These are phyloP conservation scores for Dimargaris verticillata DNA, from an alignment of 192 early-diverging fungal species.

Conservation along the genomic window DNA sequence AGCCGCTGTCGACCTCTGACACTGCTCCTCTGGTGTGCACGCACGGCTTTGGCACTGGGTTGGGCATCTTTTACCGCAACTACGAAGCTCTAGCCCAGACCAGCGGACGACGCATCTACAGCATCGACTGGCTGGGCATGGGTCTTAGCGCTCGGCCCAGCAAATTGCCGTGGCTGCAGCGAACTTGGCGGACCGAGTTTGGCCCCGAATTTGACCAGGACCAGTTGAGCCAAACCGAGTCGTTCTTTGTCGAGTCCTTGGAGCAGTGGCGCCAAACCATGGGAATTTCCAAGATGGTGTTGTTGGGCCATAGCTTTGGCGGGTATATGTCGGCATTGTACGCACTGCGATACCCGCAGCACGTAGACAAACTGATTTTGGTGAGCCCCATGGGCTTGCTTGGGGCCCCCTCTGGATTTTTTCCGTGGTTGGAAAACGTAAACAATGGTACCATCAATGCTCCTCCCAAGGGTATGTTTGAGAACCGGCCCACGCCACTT, in stretches of 20 bases:
- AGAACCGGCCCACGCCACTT: conserved; percentile 9
- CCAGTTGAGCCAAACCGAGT: conserved; percentile 41
- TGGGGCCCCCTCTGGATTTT: conserved; percentile 24
- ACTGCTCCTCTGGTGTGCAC: conserved; percentile 22
- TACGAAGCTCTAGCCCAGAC: conserved; percentile 22
- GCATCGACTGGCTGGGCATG: conserved; percentile 91
- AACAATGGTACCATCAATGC: background rate
- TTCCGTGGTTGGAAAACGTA: conserved; percentile 25
- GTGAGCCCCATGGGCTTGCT: conserved; percentile 74
- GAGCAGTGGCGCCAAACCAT: conserved; percentile 72
- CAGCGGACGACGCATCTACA: conserved; percentile 22
- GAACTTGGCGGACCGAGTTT: conserved; percentile 20
- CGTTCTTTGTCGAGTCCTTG: conserved; percentile 78
- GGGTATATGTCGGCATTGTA: conserved; percentile 79
- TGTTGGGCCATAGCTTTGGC: conserved; percentile 72
- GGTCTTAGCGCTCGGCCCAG: conserved; percentile 65
- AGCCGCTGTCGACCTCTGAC: background rate
- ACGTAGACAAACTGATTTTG: conserved; percentile 74
- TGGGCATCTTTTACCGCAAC: conserved; percentile 32
- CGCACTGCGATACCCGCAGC: conserved; percentile 70
- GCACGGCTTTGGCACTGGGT: conserved; percentile 30
- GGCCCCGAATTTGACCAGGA: conserved; percentile 20
- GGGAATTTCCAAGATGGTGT: conserved; percentile 65
- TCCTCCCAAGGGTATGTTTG: background rate
- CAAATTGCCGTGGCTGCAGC: conserved; percentile 30